Base-by-base conservation (phyloP, 371 early-diverging fungal genomes). In the Apophysomyces ossiformis region DNA sequence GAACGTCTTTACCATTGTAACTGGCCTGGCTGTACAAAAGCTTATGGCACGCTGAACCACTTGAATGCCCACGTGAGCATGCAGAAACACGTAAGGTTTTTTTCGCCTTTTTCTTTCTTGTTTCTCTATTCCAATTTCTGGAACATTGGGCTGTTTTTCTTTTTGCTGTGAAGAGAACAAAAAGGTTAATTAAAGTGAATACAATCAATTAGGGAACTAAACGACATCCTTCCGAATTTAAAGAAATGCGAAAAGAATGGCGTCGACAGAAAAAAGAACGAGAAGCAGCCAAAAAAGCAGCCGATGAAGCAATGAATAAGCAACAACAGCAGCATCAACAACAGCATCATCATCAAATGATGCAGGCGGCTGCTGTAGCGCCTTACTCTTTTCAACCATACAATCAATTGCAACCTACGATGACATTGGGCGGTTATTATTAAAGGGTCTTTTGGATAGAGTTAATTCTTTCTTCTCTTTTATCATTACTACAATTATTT, bases 11-110 rank as follows among this genome's bases (percentile, higher is more conserved):
- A 89, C 65, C 81, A 81, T 37, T 91, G 91, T 72, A 87, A 81
- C 64, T 86, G 82, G 81, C 75, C 72, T 1, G 84, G 77, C 35
- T 91, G 91, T 65, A 78, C 83, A 32, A 91, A 91, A 72, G 73
- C 85, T 16, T 91, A 91, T 68, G 91, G 91, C 5, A 91, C 91
- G 9, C 68, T 91, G 43, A 91, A 91, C 69, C 89, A 91, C 67
- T 69, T 91, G 57, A 91, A 91, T 68, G 87, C 89, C 1, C 91
- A 91, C 73, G 87, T 91, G 21, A 79, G 75, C 66, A 88, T 91
- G 89, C 91, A 91, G 69, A 87, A 86, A 72, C 91, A 91, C 65
- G 91, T 81, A 78, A 78, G 75, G 1, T 26, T 26, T 26, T 26
- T 2, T n/a, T n/a, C n/a, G n/a, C 32, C 32, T 2, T 26, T 26